Base-by-base conservation (phyloP, 2,329 filamentous ascomycete species). In the Xylariomycetidae sp. region DNA sequence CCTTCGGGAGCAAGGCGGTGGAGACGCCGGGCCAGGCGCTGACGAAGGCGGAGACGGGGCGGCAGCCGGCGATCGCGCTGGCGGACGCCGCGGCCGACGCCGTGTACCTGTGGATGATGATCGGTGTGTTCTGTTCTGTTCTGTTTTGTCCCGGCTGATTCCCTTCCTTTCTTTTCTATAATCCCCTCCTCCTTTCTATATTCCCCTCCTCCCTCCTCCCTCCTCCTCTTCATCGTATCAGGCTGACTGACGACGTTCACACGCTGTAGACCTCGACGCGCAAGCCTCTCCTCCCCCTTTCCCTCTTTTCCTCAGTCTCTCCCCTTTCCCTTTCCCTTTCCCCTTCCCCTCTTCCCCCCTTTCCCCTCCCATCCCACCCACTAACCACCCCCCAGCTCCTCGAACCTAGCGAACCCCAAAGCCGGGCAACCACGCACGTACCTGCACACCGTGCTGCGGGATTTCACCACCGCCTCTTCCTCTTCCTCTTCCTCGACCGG, bases 221-320 rank as follows among this genome's bases (percentile, higher is more conserved):
- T n/a, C n/a, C n/a, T n/a, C n/a, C n/a, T n/a, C n/a, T n/a, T n/a
- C n/a, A n/a, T n/a, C n/a, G n/a, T n/a, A n/a, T n/a, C n/a, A n/a
- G n/a, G n/a, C n/a, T n/a, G n/a, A n/a, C n/a, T n/a, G n/a, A n/a
- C n/a, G n/a, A n/a, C n/a, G n/a, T n/a, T n/a, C n/a, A n/a, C n/a
- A n/a, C n/a, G n/a, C n/a, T n/a, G 24, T 15, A 54, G 52, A 56
- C 20, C 43, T 56, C 20, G 50, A 56, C 32, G 51, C 51, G 50
- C 54, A 54, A 18, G 47, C 5, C 6, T 20, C 15, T 14, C 5
- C 3, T 6, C 13, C 19, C n/a, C n/a, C n/a, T n/a, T n/a, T n/a
- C n/a, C 14, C 3, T 12, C 12, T 17, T 12, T 8, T 1, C 5
- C n/a, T n/a, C n/a, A n/a, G n/a, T n/a, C n/a, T n/a, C n/a, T n/a